phyloP scores from a whole-genome alignment of 768 basidiomycete genomes.

The Mrakia gelida region DNA sequence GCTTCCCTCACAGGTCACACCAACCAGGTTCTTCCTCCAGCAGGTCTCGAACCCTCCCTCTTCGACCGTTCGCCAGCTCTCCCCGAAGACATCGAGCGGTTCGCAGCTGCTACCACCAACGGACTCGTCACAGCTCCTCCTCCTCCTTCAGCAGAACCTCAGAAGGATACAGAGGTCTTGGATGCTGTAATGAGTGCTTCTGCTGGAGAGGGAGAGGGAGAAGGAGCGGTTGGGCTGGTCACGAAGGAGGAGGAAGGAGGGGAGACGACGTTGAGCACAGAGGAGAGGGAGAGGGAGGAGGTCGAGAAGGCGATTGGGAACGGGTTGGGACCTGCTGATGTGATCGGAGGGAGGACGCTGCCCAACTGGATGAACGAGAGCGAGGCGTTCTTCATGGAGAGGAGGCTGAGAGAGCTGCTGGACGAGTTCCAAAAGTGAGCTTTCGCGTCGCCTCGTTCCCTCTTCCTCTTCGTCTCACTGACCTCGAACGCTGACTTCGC shows the following conservation, averaged over 20 bases:
- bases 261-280: not conserved
- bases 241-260: constrained; percentile 28
- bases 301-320: constrained; percentile 37
- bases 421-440: constrained; percentile 72
- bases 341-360: constrained; percentile 50
- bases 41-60: constrained; percentile 42
- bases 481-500: not conserved
- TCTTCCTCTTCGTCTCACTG: not conserved
- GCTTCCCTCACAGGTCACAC: constrained; percentile 34
- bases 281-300: not conserved
- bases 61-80: constrained; percentile 56
- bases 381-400: constrained; percentile 59
- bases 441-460: not conserved
- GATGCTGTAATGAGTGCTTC: constrained; percentile 10
- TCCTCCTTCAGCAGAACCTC: not conserved
- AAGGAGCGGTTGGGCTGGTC: constrained; percentile 9
- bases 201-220: not conserved
- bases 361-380: constrained; percentile 59
- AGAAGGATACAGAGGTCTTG: constrained; percentile 3
- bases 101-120: constrained; percentile 34
- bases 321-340: constrained; percentile 33
- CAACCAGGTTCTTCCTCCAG: constrained; percentile 1
- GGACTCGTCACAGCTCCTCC: not conserved
- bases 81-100: constrained; percentile 67
- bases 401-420: constrained; percentile 58